Conservation (phyloP, 148 eudicot genomes). For the Amaranthus hypochondriacus region DNA sequence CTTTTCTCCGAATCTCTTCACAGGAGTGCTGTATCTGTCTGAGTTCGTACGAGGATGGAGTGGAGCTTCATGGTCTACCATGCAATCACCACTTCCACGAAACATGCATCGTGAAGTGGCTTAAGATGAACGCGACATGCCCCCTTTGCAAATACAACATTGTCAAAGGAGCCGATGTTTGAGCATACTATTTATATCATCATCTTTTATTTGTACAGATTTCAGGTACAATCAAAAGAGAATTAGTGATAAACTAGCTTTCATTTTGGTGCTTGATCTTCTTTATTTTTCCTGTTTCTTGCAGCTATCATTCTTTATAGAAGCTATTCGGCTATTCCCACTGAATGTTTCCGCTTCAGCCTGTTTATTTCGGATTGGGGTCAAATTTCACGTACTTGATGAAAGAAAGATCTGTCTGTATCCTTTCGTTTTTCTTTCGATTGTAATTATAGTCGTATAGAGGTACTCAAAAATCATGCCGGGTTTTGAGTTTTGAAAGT, state of each 20-base stretch:
- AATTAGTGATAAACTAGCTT: neutral
- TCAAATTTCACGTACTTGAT: neutral
- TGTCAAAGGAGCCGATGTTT: conserved; percentile 60
- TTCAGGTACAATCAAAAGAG: conserved; percentile 1
- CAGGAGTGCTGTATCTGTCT: conserved; percentile 97
- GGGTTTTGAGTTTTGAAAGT: neutral
- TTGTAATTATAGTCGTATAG: neutral
- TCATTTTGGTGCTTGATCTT: conserved; percentile 11
- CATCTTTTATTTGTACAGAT: conserved; percentile 22
- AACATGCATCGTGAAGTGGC: conserved; percentile 88
- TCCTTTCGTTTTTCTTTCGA: neutral
- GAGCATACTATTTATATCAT: conserved; percentile 10
- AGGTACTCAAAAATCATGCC: neutral
- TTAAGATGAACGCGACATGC: conserved; percentile 94
- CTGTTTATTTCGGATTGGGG: too few species aligned
- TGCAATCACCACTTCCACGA: conserved; percentile 90
- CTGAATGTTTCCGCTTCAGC: neutral
- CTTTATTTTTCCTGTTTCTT: neutral
- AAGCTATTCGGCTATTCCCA: conserved; percentile 1
- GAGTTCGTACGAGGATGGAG: conserved; percentile 70
- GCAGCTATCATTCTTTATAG: conserved; percentile 1
- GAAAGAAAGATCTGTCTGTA: neutral
- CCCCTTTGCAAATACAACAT: conserved; percentile 97
- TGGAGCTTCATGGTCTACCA: conserved; percentile 74
- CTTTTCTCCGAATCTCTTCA: neutral